Evolutionary conservation across 768 basidiomycete species (phyloP), one percentile per base, ranked within the genome.

Genomic region (Auriscalpium orientale): DNA sequence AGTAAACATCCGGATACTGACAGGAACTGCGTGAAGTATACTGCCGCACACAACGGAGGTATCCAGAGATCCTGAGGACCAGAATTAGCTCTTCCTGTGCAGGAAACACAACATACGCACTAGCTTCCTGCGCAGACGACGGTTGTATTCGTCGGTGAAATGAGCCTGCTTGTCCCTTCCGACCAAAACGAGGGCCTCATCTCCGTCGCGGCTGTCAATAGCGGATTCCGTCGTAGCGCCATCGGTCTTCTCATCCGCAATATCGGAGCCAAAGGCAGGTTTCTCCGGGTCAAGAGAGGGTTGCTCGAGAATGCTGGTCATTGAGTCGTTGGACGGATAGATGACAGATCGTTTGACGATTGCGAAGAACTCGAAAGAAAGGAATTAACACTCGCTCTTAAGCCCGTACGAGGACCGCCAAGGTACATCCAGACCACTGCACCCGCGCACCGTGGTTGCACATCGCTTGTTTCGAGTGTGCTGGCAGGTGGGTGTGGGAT

Each of bases 21-120:
- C 81, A 85, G 64, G 61, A 79, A 85, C 62, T 86, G 82, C 1
- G 80, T 82, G 64, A 86, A 86, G 66, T 85, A 86, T 12, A 85
- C 83, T 3, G 82, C 80, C 1, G 83, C 82, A 59, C 79, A 79
- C 13, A 83, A 67, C 4, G 81, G 76, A 1, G 79, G 78, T 48
- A 83, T 82, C 45, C 80, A 58, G 2, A 70, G 52, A 62, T 83
- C 82, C 80, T 81, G 53, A 3, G 13, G 3, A 18, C n/a, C 16
- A 49, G 16, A 6, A 33, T 28, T 28, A 28, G 28, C 47, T n/a
- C 22, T 15, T 49, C 22, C 16, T 1, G 22, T 3, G 13, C 13
- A 3, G 8, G 44, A 15, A 20, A n/a, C 46, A 48, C 21, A 44
- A 28, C 28, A 7, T 18, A 60, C 75, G 13, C 61, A 84, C 84